Percentiles rank a stretch among this genome's conserved stretches.
These are phyloP conservation scores for Phytophthora constricta DNA, from an alignment of 352 stramenopile species.

Conservation along the genomic window DNA sequence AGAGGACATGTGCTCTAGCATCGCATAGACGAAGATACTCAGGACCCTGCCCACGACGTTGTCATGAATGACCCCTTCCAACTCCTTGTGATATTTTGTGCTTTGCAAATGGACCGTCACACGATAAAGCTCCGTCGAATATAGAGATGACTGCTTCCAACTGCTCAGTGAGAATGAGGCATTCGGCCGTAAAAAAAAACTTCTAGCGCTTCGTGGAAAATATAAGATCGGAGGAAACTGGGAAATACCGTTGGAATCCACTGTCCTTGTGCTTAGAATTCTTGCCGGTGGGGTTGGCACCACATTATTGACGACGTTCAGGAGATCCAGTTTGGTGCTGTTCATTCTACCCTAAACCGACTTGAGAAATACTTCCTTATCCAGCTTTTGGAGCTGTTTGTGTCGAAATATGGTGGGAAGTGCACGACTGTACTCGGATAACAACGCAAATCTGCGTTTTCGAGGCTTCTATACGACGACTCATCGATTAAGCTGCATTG, in stretches of 20 bases:
- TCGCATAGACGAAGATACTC: slow-evolving; percentile 24
- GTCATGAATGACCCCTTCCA: not conserved
- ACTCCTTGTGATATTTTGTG: slow-evolving; percentile 25
- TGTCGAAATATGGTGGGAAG: not conserved
- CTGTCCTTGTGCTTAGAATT: not conserved
- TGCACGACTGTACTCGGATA: not conserved
- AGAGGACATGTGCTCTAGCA: slow-evolving; percentile 27
- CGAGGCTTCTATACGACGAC: not conserved
- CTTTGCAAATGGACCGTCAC: slow-evolving; percentile 2
- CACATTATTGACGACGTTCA: no score
- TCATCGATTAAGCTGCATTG: no score
- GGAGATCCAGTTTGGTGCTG: no score
- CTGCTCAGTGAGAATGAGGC: slow-evolving; percentile 6
- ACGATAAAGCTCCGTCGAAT: not conserved
- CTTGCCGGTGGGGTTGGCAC: no score
- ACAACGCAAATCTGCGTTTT: not conserved
- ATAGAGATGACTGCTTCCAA: not conserved
- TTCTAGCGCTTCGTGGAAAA: not conserved
- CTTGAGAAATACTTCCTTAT: not conserved
- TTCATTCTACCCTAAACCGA: no score
- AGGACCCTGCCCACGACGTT: not conserved
- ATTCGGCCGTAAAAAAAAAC: slow-evolving; percentile 5
- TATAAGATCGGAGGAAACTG: not conserved
- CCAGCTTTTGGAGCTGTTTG: not conserved
- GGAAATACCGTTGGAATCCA: not conserved